Evolutionary conservation across 352 stramenopile species (phyloP).

Genomic region (Pilasporangium apinafurcum): DNA sequence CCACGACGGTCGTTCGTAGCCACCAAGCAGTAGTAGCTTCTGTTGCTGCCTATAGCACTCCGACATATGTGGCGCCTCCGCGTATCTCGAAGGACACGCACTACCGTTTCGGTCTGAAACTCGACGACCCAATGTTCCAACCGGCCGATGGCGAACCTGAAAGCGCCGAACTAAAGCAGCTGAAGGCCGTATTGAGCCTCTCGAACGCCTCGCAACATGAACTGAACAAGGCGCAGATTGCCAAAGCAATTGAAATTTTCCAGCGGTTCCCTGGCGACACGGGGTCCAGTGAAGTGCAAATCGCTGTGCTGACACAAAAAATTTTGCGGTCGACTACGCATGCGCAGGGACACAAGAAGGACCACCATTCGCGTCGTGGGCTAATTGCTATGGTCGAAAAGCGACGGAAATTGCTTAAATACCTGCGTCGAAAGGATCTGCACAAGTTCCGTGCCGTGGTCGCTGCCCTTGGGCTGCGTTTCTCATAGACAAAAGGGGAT

Average conservation of each 20-base stretch:
- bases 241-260: slow-evolving; percentile 78
- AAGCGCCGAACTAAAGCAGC: slow-evolving; percentile 26
- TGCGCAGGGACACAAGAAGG: slow-evolving; percentile 77
- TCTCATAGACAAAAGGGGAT: slow-evolving; percentile 32
- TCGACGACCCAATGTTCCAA: slow-evolving; percentile 35
- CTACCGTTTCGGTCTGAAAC: slow-evolving; percentile 61
- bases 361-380: slow-evolving; percentile 81
- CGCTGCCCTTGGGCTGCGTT: slow-evolving; percentile 65
- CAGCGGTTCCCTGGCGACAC: slow-evolving; percentile 84
- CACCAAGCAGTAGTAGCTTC: not conserved
- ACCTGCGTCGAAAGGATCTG: slow-evolving; percentile 76
- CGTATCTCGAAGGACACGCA: slow-evolving; percentile 39
- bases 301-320: slow-evolving; percentile 83
- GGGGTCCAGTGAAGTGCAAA: slow-evolving; percentile 81
- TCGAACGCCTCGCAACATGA: slow-evolving; percentile 76
- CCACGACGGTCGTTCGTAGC: not conserved
- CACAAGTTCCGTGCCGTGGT: slow-evolving; percentile 77
- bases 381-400: slow-evolving; percentile 85
- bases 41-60: not conserved
- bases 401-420: slow-evolving; percentile 83
- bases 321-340: slow-evolving; percentile 74
- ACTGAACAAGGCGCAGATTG: slow-evolving; percentile 78
- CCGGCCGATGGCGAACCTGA: slow-evolving; percentile 26
- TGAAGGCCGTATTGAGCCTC: slow-evolving; percentile 69
- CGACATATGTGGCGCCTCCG: slow-evolving; percentile 56